Evolutionary conservation across 306 rosid species (phyloP).

Genomic region (Rosa rugosa): DNA sequence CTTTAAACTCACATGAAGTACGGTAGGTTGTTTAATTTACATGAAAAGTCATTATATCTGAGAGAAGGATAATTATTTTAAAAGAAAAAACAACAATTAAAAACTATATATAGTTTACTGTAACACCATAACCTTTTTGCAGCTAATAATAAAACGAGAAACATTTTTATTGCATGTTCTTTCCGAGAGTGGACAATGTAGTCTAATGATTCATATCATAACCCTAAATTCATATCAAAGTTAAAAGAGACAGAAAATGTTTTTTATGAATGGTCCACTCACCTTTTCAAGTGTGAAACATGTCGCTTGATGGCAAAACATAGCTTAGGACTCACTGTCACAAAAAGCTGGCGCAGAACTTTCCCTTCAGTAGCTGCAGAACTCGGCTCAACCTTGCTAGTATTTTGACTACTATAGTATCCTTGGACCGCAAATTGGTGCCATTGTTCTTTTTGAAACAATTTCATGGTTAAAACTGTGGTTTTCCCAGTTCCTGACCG

Average conservation of each 20-base stretch:
- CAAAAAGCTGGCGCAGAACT: slow-evolving; percentile 60
- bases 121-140: background rate
- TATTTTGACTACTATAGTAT: slow-evolving; percentile 20
- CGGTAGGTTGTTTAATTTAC: background rate
- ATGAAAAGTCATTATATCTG: background rate
- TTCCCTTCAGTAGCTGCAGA: slow-evolving; percentile 23
- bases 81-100: background rate
- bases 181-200: background rate
- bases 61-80: background rate
- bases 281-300: slow-evolving; percentile 70
- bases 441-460: slow-evolving; percentile 54
- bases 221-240: background rate
- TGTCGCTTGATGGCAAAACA: slow-evolving; percentile 69
- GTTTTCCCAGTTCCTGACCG: slow-evolving; percentile 95
- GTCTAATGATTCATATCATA: background rate
- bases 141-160: background rate
- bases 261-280: background rate
- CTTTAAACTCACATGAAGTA: background rate
- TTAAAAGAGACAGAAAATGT: background rate
- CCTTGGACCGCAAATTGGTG: slow-evolving; percentile 40
- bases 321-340: slow-evolving; percentile 78
- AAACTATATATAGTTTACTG: background rate
- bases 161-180: background rate
- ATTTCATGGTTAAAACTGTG: slow-evolving; percentile 74
- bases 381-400: slow-evolving; percentile 14